These are phyloP conservation scores for Globisporangium paddicum DNA, from an alignment of 352 stramenopile species.

Conservation along the genomic window DNA sequence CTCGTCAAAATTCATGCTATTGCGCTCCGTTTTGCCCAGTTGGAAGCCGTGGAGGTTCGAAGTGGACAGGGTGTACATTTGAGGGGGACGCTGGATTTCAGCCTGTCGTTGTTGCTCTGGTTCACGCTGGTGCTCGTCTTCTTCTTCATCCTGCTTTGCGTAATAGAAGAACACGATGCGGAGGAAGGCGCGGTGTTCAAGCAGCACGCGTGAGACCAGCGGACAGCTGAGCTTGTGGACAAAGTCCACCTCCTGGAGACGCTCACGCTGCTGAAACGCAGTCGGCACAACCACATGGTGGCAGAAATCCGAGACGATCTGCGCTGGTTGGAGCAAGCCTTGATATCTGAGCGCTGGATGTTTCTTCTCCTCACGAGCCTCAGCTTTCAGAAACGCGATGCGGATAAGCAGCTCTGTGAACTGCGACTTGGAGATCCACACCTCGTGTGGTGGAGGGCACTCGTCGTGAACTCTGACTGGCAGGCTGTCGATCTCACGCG, in stretches of 20 bases:
- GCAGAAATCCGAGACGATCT: slow-evolving; percentile 39
- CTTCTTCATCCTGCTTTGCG: slow-evolving; percentile 35
- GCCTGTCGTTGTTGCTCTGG: neutral
- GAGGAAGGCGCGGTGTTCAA: slow-evolving; percentile 57
- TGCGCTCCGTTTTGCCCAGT: slow-evolving; percentile 48
- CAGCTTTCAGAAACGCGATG: slow-evolving; percentile 1
- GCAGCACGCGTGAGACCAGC: slow-evolving; percentile 32
- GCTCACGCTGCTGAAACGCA: slow-evolving; percentile 10
- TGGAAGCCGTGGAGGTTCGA: slow-evolving; percentile 23
- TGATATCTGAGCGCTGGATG: neutral
- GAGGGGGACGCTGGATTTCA: neutral
- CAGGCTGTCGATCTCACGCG: neutral
- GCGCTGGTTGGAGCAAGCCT: slow-evolving; percentile 10
- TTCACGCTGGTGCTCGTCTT: slow-evolving; percentile 5
- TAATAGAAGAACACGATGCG: slow-evolving; percentile 51
- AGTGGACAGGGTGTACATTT: neutral
- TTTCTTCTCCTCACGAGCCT: neutral
- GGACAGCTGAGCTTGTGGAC: slow-evolving; percentile 35
- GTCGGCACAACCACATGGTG: slow-evolving; percentile 26
- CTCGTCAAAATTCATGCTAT: slow-evolving; percentile 47
- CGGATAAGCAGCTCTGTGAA: slow-evolving; percentile 16
- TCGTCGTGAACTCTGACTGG: neutral
- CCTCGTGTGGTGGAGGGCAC: neutral
- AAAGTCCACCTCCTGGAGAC: slow-evolving; percentile 29
- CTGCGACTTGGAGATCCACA: slow-evolving; percentile 10